phyloP scores from a whole-genome alignment of 106 monocot genomes.

The Dioscorea alata region DNA sequence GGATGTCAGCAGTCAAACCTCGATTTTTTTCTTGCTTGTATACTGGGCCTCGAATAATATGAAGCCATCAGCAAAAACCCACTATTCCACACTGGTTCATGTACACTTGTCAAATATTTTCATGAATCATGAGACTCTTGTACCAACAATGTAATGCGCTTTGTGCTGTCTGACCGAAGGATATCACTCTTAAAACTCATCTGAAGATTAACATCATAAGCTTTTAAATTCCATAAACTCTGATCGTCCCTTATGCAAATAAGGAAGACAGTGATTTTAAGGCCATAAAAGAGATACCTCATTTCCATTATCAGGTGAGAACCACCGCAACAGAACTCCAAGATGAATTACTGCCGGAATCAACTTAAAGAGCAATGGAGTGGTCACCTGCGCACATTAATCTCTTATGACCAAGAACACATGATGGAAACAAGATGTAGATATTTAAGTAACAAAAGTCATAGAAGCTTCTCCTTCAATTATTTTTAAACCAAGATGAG shows the following conservation, averaged over 20 bases:
- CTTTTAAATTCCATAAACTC: neutral
- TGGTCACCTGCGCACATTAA: slow-evolving; percentile 27
- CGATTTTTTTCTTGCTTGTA: neutral
- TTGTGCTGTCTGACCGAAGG: slow-evolving; percentile 44
- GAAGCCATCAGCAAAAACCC: neutral
- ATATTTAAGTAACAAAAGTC: too few species aligned
- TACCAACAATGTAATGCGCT: slow-evolving; percentile 56
- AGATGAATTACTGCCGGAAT: slow-evolving; percentile 49
- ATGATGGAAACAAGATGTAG: too few species aligned
- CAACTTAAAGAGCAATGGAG: slow-evolving; percentile 44
- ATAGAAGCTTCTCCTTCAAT: too few species aligned
- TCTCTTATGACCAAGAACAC: too few species aligned
- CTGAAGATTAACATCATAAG: slow-evolving; percentile 1
- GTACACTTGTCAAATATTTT: slow-evolving; percentile 5
- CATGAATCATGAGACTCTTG: slow-evolving; percentile 64
- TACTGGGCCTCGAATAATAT: neutral
- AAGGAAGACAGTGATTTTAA: neutral
- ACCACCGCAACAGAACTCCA: slow-evolving; percentile 36
- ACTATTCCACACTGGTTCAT: slow-evolving; percentile 20
- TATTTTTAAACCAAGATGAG: neutral
- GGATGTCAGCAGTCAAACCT: neutral
- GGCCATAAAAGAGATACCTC: slow-evolving; percentile 16
- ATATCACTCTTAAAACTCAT: slow-evolving; percentile 37
- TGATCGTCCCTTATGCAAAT: neutral
- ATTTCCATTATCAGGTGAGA: slow-evolving; percentile 27